Evolutionary conservation across 2,329 filamentous ascomycete species (phyloP), one percentile per base, ranked within the genome.

Genomic region (Clonostachys solani): DNA sequence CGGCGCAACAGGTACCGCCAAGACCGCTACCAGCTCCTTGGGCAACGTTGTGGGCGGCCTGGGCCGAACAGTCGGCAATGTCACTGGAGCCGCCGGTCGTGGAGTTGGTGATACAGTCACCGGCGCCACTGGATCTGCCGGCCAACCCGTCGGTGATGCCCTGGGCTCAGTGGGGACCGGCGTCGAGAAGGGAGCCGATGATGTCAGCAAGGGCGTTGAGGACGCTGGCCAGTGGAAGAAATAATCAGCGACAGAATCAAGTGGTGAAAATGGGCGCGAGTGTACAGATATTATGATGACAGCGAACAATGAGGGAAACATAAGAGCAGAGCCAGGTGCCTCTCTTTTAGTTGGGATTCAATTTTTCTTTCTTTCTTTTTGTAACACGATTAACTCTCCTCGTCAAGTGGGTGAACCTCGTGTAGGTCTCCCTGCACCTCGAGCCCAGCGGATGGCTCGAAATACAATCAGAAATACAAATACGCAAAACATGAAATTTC

Each of bases 151-250:
- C 2, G 80, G 80, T 7, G 75, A 84, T 54, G 78, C 71, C 3
- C 47, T 84, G 12, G 68, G 72, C 9, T 77, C 71, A 52, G 56
- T 80, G 7, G 77, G 77, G 7, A 73, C 69, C 2, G 78, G 79
- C 1, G 53, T 84, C 3, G 71, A 82, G 63, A 66, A 69, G 42
- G 81, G 77, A 2, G 61, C 71, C 35, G 65, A 68, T 40, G 66
- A 63, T 42, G 67, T 81, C 3, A 72, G 74, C 13, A 72, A 76
- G 62, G 78, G 79, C 0, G 72, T 78, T 8, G 78, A 83, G 63
- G 66, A 81, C 55, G 79, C 79, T 12, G 80, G 80, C 4, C 62
- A 81, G 58, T 81, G 78, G 77, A 77, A 76, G 65, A 68, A 63
- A 49, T 51, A 60, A 51, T 57, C 52, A 54, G 9, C 23, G 23